Evolutionary conservation across 192 early-diverging fungal genomes (phyloP).

Genomic region (Cladochytrium replicatum): DNA sequence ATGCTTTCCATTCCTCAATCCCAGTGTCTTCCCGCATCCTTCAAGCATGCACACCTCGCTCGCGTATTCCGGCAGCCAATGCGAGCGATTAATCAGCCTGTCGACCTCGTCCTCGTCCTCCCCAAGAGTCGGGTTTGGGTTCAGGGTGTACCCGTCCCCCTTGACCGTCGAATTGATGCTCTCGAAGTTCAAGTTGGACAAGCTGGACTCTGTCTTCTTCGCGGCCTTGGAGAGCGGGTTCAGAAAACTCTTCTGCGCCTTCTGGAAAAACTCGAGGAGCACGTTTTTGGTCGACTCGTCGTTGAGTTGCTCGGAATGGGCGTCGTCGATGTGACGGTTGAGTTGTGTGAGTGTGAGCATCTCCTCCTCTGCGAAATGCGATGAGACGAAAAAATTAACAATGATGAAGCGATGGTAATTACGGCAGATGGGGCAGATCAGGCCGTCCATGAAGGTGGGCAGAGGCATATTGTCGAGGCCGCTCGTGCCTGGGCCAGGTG

Average conservation of each 20-base stretch:
- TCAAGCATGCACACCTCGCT: constrained; percentile 13
- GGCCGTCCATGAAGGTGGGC: too few species aligned
- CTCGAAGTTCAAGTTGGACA: constrained; percentile 10
- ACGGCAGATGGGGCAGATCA: background rate
- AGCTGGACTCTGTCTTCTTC: constrained; percentile 10
- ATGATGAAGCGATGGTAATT: background rate
- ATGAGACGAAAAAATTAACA: background rate
- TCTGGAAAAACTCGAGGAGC: constrained; percentile 29
- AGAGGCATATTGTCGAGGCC: too few species aligned
- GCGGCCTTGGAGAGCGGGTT: constrained; percentile 13
- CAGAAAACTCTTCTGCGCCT: constrained; percentile 18
- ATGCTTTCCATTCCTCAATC: constrained; percentile 26
- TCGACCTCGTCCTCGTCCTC: background rate
- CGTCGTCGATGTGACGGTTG: constrained; percentile 33
- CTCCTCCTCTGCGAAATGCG: constrained; percentile 13
- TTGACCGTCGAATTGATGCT: constrained; percentile 18
- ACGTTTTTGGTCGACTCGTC: constrained; percentile 21
- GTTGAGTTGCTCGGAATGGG: constrained; percentile 22
- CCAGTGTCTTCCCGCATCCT: constrained; percentile 27
- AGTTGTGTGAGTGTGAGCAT: constrained; percentile 25
- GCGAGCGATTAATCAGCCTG: constrained; percentile 14
- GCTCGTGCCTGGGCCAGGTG: too few species aligned
- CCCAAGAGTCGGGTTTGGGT: constrained; percentile 5
- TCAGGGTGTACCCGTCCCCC: too few species aligned
- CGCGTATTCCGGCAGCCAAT: constrained; percentile 27